phyloP scores from a whole-genome alignment of 2,329 filamentous ascomycete species.

The Pyrenochaeta sp. region DNA sequence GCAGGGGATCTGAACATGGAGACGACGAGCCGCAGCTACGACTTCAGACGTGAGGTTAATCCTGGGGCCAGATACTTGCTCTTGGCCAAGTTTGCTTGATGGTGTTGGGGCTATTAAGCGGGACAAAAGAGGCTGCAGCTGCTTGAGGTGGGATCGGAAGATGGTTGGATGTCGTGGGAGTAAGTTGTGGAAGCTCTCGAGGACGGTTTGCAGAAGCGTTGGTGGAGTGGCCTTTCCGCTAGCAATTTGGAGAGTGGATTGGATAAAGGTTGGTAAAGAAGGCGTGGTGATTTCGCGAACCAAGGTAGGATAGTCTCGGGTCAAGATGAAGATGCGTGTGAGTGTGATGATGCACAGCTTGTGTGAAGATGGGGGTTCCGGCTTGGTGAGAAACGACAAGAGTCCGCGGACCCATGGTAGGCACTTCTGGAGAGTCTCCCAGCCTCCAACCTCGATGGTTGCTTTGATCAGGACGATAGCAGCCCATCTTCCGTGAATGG shows the following conservation, averaged over 20 bases:
- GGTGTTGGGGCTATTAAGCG: conserved; percentile 70
- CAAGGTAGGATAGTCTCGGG: conserved; percentile 82
- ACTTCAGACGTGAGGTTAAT: conserved; percentile 60
- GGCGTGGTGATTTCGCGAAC: conserved; percentile 88
- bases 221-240: conserved; percentile 29
- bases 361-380: conserved; percentile 77
- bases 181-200: conserved; percentile 74
- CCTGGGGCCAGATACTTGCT: conserved; percentile 41
- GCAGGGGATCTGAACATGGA: conserved; percentile 76
- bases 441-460: conserved; percentile 80
- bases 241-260: conserved; percentile 71
- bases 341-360: conserved; percentile 78
- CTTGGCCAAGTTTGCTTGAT: conserved; percentile 43
- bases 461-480: conserved; percentile 82
- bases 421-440: conserved; percentile 77
- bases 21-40: conserved; percentile 64
- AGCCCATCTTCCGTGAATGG: conserved; percentile 75
- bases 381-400: conserved; percentile 78
- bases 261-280: conserved; percentile 76
- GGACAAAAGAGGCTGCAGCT: conserved; percentile 69
- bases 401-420: conserved; percentile 81
- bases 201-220: conserved; percentile 69
- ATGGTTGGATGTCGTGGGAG: conserved; percentile 84
- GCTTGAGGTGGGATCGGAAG: conserved; percentile 76
- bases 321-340: conserved; percentile 82